Evolutionary conservation across 2,329 filamentous ascomycete species (phyloP).

Genomic region (Rutstroemia sp.): DNA sequence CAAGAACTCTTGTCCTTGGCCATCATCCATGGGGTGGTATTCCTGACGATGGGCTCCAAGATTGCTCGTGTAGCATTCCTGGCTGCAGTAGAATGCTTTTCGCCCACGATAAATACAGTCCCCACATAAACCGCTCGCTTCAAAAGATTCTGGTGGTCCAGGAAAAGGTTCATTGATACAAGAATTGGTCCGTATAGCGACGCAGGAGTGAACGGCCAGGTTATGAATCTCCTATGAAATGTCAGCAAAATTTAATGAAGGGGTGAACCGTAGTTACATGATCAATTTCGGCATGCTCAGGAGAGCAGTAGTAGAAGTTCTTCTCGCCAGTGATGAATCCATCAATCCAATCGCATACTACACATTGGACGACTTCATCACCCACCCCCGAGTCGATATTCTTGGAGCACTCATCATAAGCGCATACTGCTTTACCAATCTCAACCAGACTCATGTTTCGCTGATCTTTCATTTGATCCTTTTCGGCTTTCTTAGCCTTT

Average conservation of each 20-base stretch:
- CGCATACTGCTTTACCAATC: constrained; percentile 15
- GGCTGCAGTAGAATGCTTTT: background rate
- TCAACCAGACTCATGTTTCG: constrained; percentile 11
- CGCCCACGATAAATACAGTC: background rate
- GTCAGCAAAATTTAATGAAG: background rate
- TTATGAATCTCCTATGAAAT: background rate
- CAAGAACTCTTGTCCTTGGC: background rate
- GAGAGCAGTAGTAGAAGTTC: background rate
- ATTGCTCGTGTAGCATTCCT: background rate
- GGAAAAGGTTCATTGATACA: background rate
- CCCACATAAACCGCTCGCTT: background rate
- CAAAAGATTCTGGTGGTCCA: background rate
- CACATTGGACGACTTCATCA: constrained; percentile 21
- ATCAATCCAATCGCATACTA: constrained; percentile 25
- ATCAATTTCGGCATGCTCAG: background rate
- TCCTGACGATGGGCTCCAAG: background rate
- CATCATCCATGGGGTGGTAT: background rate
- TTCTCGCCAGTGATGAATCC: background rate
- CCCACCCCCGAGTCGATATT: constrained; percentile 19
- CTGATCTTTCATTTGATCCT: constrained; percentile 13
- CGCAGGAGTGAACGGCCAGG: background rate
- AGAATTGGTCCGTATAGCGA: background rate
- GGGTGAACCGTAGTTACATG: background rate
- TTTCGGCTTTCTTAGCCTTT: constrained; percentile 24
- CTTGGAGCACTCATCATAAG: constrained; percentile 16